A percentile compares a stretch with the other conserved stretches of the same genome.
Evolutionary conservation across 2,329 filamentous ascomycete species (phyloP).

Genomic region (Diaporthe batatas): DNA sequence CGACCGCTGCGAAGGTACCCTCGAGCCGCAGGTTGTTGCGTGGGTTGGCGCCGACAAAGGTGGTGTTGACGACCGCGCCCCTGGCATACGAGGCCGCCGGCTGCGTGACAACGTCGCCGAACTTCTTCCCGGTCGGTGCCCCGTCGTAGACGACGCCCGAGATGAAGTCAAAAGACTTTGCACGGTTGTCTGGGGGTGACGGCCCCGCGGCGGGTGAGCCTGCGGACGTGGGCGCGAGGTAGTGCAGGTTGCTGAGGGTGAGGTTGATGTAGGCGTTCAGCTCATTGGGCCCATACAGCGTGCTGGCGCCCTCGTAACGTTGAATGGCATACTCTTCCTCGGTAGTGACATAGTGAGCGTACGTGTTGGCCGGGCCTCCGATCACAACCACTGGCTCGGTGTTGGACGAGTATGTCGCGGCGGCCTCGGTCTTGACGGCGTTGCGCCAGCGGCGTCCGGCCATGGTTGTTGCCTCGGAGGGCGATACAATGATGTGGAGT

Average conservation of each 20-base stretch:
- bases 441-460: constrained; percentile 87
- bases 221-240: constrained; percentile 67
- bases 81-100: constrained; percentile 63
- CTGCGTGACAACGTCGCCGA: constrained; percentile 75
- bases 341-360: constrained; percentile 65
- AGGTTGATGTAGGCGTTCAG: constrained; percentile 90
- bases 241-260: constrained; percentile 78
- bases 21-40: constrained; percentile 86
- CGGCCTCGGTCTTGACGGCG: constrained; percentile 70
- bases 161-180: constrained; percentile 84
- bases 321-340: constrained; percentile 74
- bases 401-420: constrained; percentile 54
- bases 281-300: constrained; percentile 86
- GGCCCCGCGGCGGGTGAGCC: constrained; percentile 66
- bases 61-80: constrained; percentile 73
- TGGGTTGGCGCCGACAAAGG: constrained; percentile 88
- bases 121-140: constrained; percentile 73
- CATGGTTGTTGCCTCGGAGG: constrained; percentile 93
- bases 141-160: constrained; percentile 81
- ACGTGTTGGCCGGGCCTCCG: constrained; percentile 89
- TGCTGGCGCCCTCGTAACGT: constrained; percentile 95
- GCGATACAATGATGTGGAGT: constrained; percentile 85
- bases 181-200: constrained; percentile 81
- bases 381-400: constrained; percentile 79
- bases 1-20: constrained; percentile 81